Base-by-base conservation (phyloP, 2,329 filamentous ascomycete genomes). In the Metarhizium rileyi region DNA sequence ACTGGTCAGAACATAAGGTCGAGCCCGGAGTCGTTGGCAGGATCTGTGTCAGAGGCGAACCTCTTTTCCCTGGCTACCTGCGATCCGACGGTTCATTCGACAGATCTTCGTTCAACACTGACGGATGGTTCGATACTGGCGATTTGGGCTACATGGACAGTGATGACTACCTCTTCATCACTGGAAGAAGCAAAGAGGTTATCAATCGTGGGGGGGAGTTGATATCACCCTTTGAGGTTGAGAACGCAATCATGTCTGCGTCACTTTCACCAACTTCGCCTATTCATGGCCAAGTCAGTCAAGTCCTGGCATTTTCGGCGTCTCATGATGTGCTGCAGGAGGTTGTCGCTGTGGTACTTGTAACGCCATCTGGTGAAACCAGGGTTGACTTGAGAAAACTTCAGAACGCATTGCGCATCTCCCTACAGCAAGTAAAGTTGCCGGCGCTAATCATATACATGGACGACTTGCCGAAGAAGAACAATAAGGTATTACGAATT, bases 221-320 rank as follows among this genome's bases (percentile, higher is more conserved):
- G n/a, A 78, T 80, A 50, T 78, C 74, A 4, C 76, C 77, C 0
- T 77, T 79, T 48, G 77, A 80, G 56, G 70, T 80, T n/a, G 77
- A 80, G 56, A 73, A 79, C 54, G 76, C 75, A 9, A 72, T 80
- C 50, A 64, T 78, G 41, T 63, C 70, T 1, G 70, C 73, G 10
- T 67, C 74, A 4, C 63, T 67, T 43, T 62, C 69, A 14, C 56
- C 62, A 4, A 61, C 63, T 5, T 74, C 72, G 1, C 65, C 68
- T 0, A 70, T 76, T 16, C 70, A 65, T 49, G 71, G 72, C 5
- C 67, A 72, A 3, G 64, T 80, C 4, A 64, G 61, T 14, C 70
- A 76, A 51, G 71, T 71, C 2, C 59, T 79, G n/a, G 74, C 75
- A 1, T 79, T 80, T 56, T 78, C 76, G 0, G 70, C 70, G 9